phyloP scores from a whole-genome alignment of 257 asterid genomes.

The Solanum pinnatisectum region DNA sequence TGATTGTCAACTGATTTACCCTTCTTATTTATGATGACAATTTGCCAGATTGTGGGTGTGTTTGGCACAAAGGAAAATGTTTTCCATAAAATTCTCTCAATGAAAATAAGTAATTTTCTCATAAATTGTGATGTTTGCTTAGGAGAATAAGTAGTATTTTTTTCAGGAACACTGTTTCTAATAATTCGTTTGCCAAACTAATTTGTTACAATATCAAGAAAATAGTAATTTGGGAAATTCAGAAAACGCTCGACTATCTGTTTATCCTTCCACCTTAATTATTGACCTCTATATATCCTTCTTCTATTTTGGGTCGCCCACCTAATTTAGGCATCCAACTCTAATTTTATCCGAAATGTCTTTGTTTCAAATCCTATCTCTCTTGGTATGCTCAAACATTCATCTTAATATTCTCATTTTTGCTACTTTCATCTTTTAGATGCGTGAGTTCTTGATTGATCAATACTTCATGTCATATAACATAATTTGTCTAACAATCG shows the following conservation, averaged over 20 bases:
- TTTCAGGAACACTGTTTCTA: not conserved
- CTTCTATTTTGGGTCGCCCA: not conserved
- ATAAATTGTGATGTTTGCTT: not conserved
- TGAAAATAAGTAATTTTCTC: not conserved
- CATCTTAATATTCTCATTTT: not conserved
- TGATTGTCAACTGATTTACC: not conserved
- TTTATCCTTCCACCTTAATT: not conserved
- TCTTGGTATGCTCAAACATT: not conserved
- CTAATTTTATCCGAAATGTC: not conserved
- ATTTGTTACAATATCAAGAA: not conserved
- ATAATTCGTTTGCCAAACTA: not conserved
- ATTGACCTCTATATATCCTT: not conserved
- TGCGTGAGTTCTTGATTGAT: not conserved
- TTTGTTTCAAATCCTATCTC: not conserved
- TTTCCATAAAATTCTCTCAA: not conserved
- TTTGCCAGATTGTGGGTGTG: not conserved
- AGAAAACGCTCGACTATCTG: not conserved
- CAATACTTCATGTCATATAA: not conserved
- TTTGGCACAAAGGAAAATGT: not conserved
- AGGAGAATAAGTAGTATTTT: not conserved
- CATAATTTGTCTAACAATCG: not conserved
- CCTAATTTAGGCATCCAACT: not conserved
- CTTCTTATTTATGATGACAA: not conserved
- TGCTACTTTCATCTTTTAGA: not conserved
- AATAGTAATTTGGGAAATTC: not conserved